phyloP scores from a whole-genome alignment of 495 filamentous ascomycete genomes.

The Aspergillus ostianus region DNA sequence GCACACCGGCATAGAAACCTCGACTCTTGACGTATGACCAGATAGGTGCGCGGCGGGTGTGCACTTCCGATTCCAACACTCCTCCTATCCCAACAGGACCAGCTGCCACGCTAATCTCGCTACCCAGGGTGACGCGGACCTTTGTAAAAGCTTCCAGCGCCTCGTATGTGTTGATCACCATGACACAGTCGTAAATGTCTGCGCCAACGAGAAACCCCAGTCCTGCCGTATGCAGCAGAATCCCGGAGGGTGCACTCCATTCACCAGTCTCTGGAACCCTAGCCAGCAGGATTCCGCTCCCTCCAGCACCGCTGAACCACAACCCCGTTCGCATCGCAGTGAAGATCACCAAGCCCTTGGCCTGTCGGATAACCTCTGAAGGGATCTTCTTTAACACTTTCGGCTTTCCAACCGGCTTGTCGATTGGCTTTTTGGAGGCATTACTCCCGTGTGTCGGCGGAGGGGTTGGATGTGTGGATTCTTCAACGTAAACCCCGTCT shows the following conservation, averaged over 20 bases:
- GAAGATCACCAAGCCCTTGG: conserved; percentile 86
- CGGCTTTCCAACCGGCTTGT: conserved; percentile 63
- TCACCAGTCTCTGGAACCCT: conserved; percentile 72
- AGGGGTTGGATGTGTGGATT: conserved; percentile 21
- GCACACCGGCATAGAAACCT: conserved; percentile 78
- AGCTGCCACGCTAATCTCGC: conserved; percentile 71
- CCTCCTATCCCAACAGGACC: conserved; percentile 76
- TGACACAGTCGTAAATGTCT: conserved; percentile 90
- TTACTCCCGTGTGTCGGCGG: conserved; percentile 20
- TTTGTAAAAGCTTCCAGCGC: conserved; percentile 79
- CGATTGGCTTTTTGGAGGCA: conserved; percentile 35
- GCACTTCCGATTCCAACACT: conserved; percentile 69
- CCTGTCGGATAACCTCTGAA: conserved; percentile 73
- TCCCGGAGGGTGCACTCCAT: conserved; percentile 87
- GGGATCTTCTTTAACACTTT: conserved; percentile 81
- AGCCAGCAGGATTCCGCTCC: conserved; percentile 75
- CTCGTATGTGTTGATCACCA: conserved; percentile 81
- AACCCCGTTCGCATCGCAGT: conserved; percentile 90
- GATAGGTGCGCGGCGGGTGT: conserved; percentile 68
- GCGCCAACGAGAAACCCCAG: conserved; percentile 87
- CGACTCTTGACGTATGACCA: conserved; percentile 87
- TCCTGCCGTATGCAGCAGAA: conserved; percentile 81
- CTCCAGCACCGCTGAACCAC: conserved; percentile 83
- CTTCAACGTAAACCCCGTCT: conserved; percentile 60
- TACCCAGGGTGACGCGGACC: conserved; percentile 72